These are phyloP conservation scores for Isabelozyma heimii DNA, from an alignment of 805 yeast genomes.

Conservation along the genomic window DNA sequence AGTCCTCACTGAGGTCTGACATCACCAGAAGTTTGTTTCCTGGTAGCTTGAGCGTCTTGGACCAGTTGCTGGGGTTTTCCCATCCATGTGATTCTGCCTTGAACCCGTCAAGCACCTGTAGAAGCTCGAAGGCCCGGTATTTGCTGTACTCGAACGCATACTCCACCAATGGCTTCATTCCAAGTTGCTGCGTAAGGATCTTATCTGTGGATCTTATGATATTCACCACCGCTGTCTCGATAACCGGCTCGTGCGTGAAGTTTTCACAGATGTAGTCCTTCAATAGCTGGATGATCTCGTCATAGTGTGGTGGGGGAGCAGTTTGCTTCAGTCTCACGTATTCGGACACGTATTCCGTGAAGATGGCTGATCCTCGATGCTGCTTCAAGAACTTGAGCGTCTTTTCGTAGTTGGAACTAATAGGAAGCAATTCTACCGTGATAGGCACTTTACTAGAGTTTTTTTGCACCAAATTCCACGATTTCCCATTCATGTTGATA, in stretches of 20 bases:
- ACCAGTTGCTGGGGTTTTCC: conserved; percentile 54
- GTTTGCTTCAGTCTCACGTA: conserved; percentile 5
- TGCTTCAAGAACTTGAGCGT: conserved; percentile 18
- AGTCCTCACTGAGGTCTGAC: conserved; percentile 43
- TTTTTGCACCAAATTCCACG: conserved; percentile 39
- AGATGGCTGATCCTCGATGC: conserved; percentile 13
- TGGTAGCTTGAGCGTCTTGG: conserved; percentile 46
- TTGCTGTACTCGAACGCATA: conserved; percentile 46
- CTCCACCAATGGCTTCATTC: conserved; percentile 1
- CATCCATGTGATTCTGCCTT: conserved; percentile 10
- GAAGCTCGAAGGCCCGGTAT: conserved; percentile 51
- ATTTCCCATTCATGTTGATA: conserved; percentile 45
- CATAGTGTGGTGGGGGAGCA: conserved; percentile 15
- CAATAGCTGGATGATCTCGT: conserved; percentile 44
- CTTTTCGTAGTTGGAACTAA: conserved; percentile 8
- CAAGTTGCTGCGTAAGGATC: conserved; percentile 1
- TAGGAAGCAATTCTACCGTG: conserved; percentile 33
- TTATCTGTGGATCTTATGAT: conserved; percentile 28
- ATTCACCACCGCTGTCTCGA: conserved; percentile 46
- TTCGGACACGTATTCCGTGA: conserved; percentile 17
- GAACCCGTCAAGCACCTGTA: conserved; percentile 26
- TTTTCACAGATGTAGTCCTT: conserved; percentile 59
- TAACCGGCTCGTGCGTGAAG: conserved; percentile 38
- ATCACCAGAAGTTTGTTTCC: conserved; percentile 38
- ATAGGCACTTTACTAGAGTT: conserved; percentile 27